phyloP scores from a whole-genome alignment of 2,329 filamentous ascomycete genomes.

The Hymenoscyphus salicellus region DNA sequence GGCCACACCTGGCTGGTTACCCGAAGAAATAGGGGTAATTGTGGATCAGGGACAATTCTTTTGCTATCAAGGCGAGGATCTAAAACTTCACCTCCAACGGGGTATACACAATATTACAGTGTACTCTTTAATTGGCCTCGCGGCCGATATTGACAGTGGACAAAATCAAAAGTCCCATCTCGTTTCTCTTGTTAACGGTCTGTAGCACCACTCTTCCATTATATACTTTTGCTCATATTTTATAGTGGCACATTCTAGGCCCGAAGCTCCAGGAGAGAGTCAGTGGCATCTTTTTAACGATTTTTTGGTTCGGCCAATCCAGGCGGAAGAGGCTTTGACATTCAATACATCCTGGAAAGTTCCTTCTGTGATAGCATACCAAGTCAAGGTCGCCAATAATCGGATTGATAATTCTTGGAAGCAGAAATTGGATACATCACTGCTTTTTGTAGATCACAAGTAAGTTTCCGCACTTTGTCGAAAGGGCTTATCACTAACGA shows the following conservation, averaged over 20 bases:
- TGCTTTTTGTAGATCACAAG: slow-evolving; percentile 72
- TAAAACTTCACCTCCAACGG: slow-evolving; percentile 72
- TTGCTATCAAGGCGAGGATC: slow-evolving; percentile 89
- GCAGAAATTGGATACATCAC: slow-evolving; percentile 73
- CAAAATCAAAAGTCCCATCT: slow-evolving; percentile 86
- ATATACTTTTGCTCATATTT: slow-evolving; percentile 17
- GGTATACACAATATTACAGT: slow-evolving; percentile 79
- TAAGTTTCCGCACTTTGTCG: slow-evolving; percentile 35
- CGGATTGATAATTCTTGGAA: slow-evolving; percentile 85
- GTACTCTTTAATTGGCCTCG: slow-evolving; percentile 87
- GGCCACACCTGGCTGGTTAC: slow-evolving; percentile 86
- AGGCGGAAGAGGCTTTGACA: slow-evolving; percentile 77
- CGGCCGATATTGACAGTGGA: slow-evolving; percentile 83
- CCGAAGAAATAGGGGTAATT: slow-evolving; percentile 89
- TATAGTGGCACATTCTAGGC: slow-evolving; percentile 63
- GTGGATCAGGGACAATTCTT: slow-evolving; percentile 89
- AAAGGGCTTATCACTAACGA: slow-evolving; percentile 10
- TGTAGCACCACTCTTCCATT: slow-evolving; percentile 24
- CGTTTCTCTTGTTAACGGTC: slow-evolving; percentile 85
- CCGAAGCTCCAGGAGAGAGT: slow-evolving; percentile 56
- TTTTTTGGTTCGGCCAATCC: slow-evolving; percentile 81
- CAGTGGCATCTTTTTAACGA: slow-evolving; percentile 98
- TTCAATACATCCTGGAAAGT: slow-evolving; percentile 93
- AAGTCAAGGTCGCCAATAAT: slow-evolving; percentile 77
- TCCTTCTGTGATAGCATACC: slow-evolving; percentile 83